Percentiles rank a stretch among this genome's conserved stretches.
phyloP scores from a whole-genome alignment of 192 early-diverging fungal species.

The Gonapodya prolifera region DNA sequence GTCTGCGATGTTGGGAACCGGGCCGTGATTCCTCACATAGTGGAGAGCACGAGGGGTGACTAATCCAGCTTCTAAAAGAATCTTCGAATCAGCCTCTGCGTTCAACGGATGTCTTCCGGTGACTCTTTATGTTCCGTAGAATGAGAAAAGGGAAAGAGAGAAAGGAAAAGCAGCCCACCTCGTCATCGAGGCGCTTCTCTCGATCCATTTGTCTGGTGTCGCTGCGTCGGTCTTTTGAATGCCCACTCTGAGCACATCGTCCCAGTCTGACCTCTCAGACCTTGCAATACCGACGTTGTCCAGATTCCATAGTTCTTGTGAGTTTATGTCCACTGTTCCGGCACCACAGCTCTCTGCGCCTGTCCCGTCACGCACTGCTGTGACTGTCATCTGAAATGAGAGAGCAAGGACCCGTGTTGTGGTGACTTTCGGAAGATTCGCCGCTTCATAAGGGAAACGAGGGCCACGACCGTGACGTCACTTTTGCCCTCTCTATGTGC shows the following conservation, averaged over 20 bases:
- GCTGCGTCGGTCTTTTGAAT: neutral
- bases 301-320: no score
- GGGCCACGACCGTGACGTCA: no score
- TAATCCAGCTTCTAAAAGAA: slow-evolving; percentile 29
- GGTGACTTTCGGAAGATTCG: no score
- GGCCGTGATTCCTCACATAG: slow-evolving; percentile 59
- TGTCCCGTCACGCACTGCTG: no score
- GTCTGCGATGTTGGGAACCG: slow-evolving; percentile 26
- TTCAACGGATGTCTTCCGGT: slow-evolving; percentile 40
- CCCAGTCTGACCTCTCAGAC: no score
- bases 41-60: slow-evolving; percentile 46
- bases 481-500: no score
- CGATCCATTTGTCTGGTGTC: neutral
- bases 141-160: neutral
- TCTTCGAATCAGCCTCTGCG: slow-evolving; percentile 28
- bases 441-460: no score
- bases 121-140: neutral
- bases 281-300: no score
- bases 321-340: no score
- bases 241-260: neutral
- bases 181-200: neutral
- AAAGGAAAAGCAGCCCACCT: neutral
- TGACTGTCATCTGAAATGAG: no score
- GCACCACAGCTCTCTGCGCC: no score
- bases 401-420: no score